A percentile compares a stretch with the other conserved stretches of the same genome.
Conservation (phyloP, 306 rosid genomes). For the Fagus crenata region DNA sequence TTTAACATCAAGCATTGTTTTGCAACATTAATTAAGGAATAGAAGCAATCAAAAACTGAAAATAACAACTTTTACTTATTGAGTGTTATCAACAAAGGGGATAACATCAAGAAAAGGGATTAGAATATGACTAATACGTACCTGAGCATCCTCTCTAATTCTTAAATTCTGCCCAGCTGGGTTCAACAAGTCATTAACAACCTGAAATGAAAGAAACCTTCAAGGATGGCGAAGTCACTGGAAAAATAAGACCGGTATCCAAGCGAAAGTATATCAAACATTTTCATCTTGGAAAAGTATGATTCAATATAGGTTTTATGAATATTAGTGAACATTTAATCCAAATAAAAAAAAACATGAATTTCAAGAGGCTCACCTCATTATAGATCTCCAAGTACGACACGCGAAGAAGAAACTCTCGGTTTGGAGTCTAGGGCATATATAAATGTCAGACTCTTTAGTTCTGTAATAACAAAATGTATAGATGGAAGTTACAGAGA, state of each 20-base stretch:
- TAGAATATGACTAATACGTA: slow-evolving; percentile 30
- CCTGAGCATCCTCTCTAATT: slow-evolving; percentile 99
- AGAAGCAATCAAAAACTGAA: neutral
- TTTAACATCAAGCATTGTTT: slow-evolving; percentile 19
- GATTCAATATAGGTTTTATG: neutral
- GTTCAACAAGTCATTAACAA: slow-evolving; percentile 90
- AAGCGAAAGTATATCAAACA: slow-evolving; percentile 30
- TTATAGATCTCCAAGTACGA: slow-evolving; percentile 97
- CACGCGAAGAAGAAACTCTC: slow-evolving; percentile 97
- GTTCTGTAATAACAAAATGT: slow-evolving; percentile 29
- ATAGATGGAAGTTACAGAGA: slow-evolving; percentile 27
- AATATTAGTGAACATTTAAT: slow-evolving; percentile 21
- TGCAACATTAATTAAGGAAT: neutral
- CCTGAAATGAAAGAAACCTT: slow-evolving; percentile 57
- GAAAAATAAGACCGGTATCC: slow-evolving; percentile 23
- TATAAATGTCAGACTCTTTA: slow-evolving; percentile 28
- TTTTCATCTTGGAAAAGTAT: slow-evolving; percentile 14
- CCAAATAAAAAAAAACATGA: slow-evolving; percentile 13
- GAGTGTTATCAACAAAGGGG: slow-evolving; percentile 18
- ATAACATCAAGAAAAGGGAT: slow-evolving; percentile 24
- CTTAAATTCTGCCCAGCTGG: slow-evolving; percentile 98
- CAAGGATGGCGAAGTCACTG: slow-evolving; percentile 16
- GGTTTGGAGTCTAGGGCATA: slow-evolving; percentile 75
- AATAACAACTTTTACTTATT: neutral
- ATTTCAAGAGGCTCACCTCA: slow-evolving; percentile 63